phyloP scores from a whole-genome alignment of 768 basidiomycete genomes.

The Saitozyma sp. region DNA sequence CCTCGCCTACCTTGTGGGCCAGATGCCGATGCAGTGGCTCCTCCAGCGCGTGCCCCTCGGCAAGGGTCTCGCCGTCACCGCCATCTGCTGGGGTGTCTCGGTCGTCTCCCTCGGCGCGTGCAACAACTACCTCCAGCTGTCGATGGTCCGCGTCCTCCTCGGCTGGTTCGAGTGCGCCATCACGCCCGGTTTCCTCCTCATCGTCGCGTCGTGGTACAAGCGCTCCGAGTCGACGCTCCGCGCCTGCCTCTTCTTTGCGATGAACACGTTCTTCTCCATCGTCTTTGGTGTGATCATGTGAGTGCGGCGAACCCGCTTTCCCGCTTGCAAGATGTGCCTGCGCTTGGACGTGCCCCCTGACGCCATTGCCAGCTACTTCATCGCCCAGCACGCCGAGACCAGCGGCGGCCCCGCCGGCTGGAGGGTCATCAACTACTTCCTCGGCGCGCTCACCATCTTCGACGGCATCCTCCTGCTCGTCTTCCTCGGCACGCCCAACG shows the following conservation, averaged over 20 bases:
- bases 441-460: conserved; percentile 29
- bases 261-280: conserved; percentile 17
- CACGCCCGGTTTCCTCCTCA: conserved; percentile 21
- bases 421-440: conserved; percentile 34
- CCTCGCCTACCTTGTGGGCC: conserved; percentile 10
- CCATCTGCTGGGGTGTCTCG: background rate
- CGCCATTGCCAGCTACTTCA: conserved; percentile 15
- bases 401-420: conserved; percentile 21
- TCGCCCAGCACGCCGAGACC: conserved; percentile 14
- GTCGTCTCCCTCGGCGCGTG: conserved; percentile 4
- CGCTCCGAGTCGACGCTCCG: conserved; percentile 10
- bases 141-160: conserved; percentile 1
- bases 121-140: conserved; percentile 2
- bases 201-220: conserved; percentile 22
- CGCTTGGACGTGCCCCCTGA: background rate
- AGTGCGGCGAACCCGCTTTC: background rate
- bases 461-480: conserved; percentile 26
- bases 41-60: conserved; percentile 17
- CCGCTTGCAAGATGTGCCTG: background rate
- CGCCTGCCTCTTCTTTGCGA: background rate
- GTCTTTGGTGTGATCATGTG: conserved; percentile 25
- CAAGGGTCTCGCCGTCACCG: conserved; percentile 3
- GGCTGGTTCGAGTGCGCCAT: conserved; percentile 23
- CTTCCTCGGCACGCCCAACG: conserved; percentile 35
- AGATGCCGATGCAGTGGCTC: conserved; percentile 14